These are phyloP conservation scores for Hanseniaspora guilliermondii DNA, from an alignment of 805 yeast species.

Conservation along the genomic window DNA sequence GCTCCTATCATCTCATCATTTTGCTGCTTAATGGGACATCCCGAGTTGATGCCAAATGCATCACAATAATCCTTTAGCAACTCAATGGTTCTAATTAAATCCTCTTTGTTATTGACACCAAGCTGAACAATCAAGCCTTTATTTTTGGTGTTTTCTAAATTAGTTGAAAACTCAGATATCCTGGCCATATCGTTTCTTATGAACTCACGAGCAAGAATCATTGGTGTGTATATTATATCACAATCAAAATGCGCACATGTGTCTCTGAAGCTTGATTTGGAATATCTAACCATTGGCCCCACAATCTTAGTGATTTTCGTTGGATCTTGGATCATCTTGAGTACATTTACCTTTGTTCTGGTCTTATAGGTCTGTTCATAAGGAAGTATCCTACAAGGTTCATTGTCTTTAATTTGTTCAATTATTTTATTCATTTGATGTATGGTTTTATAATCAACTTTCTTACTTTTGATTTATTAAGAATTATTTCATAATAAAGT, in stretches of 20 bases:
- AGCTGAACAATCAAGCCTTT: constrained; percentile 62
- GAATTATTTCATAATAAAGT: no score
- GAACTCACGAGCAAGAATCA: constrained; percentile 93
- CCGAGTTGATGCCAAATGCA: constrained; percentile 91
- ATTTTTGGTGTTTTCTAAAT: constrained; percentile 45
- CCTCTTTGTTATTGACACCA: constrained; percentile 76
- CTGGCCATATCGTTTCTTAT: constrained; percentile 75
- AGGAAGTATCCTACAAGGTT: constrained; percentile 11
- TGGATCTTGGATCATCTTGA: constrained; percentile 8
- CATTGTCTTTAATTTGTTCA: not conserved
- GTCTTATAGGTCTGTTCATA: not conserved
- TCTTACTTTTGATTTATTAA: no score
- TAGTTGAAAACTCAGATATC: constrained; percentile 72
- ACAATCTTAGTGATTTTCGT: constrained; percentile 30
- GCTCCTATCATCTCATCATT: constrained; percentile 95
- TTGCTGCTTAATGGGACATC: constrained; percentile 93
- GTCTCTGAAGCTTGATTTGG: constrained; percentile 83
- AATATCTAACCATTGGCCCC: constrained; percentile 97
- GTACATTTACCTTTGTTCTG: constrained; percentile 4
- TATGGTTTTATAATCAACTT: not conserved
- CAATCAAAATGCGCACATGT: constrained; percentile 58
- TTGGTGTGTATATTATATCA: constrained; percentile 86
- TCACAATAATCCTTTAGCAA: constrained; percentile 86
- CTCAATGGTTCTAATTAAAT: constrained; percentile 67
- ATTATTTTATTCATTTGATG: not conserved